These are phyloP conservation scores for Porodaedalea pini DNA, from an alignment of 1,284 basidiomycete species.

Conservation along the genomic window DNA sequence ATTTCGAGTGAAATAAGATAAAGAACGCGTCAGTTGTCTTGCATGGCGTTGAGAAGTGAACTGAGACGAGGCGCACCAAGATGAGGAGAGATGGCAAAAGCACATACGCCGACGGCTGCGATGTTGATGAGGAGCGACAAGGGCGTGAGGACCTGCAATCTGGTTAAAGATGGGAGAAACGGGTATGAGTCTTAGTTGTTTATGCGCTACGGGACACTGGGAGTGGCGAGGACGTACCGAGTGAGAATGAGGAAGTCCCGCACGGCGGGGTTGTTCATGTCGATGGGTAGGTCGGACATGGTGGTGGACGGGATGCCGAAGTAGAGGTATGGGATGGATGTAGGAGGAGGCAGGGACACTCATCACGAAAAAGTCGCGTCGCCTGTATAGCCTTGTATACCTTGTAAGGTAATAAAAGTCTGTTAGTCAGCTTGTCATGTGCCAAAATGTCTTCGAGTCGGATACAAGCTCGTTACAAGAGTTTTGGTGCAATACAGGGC, in stretches of 20 bases:
- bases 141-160: conserved; percentile 76
- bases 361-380: too few species aligned
- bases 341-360: neutral
- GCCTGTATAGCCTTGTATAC: too few species aligned
- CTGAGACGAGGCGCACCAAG: conserved; percentile 36
- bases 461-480: too few species aligned
- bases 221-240: conserved; percentile 31
- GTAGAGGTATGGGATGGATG: neutral
- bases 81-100: conserved; percentile 51
- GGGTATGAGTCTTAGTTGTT: neutral
- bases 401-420: too few species aligned
- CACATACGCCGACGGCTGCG: conserved; percentile 54
- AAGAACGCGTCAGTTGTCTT: neutral
- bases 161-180: conserved; percentile 23
- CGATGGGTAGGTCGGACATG: conserved; percentile 35
- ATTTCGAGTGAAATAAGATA: neutral
- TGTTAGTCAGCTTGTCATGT: too few species aligned
- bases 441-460: too few species aligned
- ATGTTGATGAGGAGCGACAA: conserved; percentile 72
- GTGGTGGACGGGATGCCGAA: neutral
- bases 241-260: conserved; percentile 55
- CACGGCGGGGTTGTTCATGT: conserved; percentile 49
- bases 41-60: neutral
- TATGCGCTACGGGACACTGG: neutral
- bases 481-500: too few species aligned